A percentile compares a stretch with the other conserved stretches of the same genome.
phyloP scores from a whole-genome alignment of 345 rosid genomes.

The Orychophragmus violaceus region DNA sequence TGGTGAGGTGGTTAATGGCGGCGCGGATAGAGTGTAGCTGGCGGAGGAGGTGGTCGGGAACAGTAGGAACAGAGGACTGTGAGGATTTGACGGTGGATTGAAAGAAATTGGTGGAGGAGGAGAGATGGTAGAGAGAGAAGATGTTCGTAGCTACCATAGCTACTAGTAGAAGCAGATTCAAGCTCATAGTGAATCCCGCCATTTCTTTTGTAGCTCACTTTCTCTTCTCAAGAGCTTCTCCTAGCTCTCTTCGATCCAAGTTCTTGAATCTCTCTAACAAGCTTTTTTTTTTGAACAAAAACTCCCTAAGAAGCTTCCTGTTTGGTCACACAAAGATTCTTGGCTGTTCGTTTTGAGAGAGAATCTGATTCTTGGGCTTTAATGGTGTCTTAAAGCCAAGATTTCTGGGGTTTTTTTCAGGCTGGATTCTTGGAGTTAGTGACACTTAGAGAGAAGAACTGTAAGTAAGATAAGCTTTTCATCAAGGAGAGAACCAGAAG shows the following conservation, averaged over 20 bases:
- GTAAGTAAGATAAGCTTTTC: conserved; percentile 28
- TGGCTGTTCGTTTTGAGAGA: neutral
- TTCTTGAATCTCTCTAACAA: conserved; percentile 12
- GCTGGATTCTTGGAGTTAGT: neutral
- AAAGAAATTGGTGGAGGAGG: conserved; percentile 48
- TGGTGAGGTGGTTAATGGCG: conserved; percentile 83
- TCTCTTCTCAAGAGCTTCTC: neutral
- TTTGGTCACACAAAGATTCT: neutral
- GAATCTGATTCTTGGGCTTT: conserved; percentile 2
- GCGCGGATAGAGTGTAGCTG: conserved; percentile 91
- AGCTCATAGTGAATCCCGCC: conserved; percentile 87
- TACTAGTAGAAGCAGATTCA: conserved; percentile 68
- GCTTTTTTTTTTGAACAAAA: no score
- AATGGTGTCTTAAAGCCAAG: conserved; percentile 10
- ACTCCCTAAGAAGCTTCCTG: neutral
- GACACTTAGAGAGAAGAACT: conserved; percentile 7
- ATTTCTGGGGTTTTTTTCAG: neutral
- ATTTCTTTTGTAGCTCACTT: neutral
- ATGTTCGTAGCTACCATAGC: conserved; percentile 98
- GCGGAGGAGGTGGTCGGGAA: conserved; percentile 77
- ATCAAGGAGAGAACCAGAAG: neutral
- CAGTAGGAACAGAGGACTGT: conserved; percentile 36
- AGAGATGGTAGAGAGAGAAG: conserved; percentile 93
- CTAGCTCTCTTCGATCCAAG: neutral
- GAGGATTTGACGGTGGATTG: conserved; percentile 48